Evolutionary conservation across 352 stramenopile species (phyloP), one percentile per base, ranked within the genome.

Genomic region (Globisporangium heterothallicum): DNA sequence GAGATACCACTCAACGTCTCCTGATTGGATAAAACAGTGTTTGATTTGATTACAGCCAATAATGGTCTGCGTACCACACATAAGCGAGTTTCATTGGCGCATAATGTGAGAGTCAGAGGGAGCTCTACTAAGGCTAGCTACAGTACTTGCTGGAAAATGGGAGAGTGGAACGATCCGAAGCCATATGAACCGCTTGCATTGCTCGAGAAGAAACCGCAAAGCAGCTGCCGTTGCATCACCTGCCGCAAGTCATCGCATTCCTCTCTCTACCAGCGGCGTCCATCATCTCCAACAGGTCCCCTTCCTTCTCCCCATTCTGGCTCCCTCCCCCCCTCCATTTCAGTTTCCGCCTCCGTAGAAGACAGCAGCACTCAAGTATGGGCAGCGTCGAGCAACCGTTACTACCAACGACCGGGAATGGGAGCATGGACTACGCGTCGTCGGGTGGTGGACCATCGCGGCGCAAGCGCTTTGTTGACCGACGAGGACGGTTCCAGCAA

Each of bases 401-500:
- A 52, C 67, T 73, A 27, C 42, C 54, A 16, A 66, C 52, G 22
- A 29, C n/a, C 12, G 19, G 41, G 35, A 34, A 56, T 10, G 38
- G 18, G 19, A 32, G 36, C 42, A 22, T 51, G 10, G 43, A 47
- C 57, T 43, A 24, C 42, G 47, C 40, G 26, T 21, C 38, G 27
- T 30, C 22, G 19, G 21, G 30, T 4, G 29, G 36, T 50, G 54
- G 14, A 35, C 53, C 21, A 10, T 29, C 58, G 53, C 52, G 30
- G 6, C 46, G 54, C 6, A 56, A 43, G 35, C 72, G 72, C 45
- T 92, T 92, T 46, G 14, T 92, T 24, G 81, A 92, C 43, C 81
- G 81, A 21, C 30, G 59, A 13, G 74, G 78, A 4, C 63, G 68
- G 6, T 92, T 90, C 52, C 70, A 80, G 29, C 81, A 92, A 59